Conservation (phyloP, 2,329 filamentous ascomycete species). For the Arachnomyces sp. region DNA sequence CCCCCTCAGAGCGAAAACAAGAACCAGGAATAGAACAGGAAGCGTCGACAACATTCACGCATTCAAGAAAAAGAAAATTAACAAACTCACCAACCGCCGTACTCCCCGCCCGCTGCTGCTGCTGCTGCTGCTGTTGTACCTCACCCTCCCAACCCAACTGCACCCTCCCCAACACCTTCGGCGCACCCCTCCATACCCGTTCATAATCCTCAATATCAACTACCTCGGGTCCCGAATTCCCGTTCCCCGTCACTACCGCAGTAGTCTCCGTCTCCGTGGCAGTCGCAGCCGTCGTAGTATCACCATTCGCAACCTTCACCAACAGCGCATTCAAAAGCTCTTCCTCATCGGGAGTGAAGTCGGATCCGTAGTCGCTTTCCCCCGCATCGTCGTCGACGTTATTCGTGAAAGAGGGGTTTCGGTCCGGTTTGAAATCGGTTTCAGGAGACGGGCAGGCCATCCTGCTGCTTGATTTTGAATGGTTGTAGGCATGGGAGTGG, state of each 20-base stretch:
- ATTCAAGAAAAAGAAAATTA: background rate
- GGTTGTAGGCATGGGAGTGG: too few relatives aligned
- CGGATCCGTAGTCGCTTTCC: constrained; percentile 56
- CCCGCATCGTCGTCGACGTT: background rate
- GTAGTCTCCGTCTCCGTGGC: background rate
- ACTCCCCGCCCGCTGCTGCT: constrained; percentile 16
- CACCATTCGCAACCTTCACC: constrained; percentile 31
- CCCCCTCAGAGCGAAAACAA: constrained; percentile 5
- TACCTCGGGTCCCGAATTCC: constrained; percentile 14
- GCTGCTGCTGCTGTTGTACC: constrained; percentile 13
- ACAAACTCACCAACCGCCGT: constrained; percentile 24
- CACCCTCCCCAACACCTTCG: constrained; percentile 36
- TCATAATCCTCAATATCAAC: constrained; percentile 40
- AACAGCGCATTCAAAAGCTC: constrained; percentile 46
- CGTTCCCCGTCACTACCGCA: background rate
- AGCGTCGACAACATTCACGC: constrained; percentile 26
- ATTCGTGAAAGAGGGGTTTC: too few relatives aligned
- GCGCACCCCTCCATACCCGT: constrained; percentile 26
- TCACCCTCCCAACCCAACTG: constrained; percentile 24
- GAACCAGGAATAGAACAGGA: constrained; percentile 37
- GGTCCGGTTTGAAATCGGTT: too few relatives aligned
- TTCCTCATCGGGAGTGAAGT: constrained; percentile 53
- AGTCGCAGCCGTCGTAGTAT: constrained; percentile 15
- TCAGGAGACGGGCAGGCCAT: too few relatives aligned
- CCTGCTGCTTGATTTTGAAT: too few relatives aligned